phyloP scores from a whole-genome alignment of 371 early-diverging fungal species.

The Lichtheimia corymbifera region DNA sequence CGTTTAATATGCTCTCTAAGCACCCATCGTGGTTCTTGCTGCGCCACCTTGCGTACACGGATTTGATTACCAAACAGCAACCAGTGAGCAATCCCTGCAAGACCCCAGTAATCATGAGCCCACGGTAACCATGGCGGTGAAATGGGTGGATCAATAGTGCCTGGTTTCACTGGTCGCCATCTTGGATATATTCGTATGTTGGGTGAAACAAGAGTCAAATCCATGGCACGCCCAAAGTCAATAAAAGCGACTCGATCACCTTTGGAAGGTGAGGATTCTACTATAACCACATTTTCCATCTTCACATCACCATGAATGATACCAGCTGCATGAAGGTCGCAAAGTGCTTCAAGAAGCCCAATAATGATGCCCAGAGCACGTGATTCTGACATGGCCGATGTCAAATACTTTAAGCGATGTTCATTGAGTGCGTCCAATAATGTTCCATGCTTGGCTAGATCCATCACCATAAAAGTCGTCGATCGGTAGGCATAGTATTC shows the following conservation, averaged over 20 bases:
- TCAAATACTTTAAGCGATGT: conserved; percentile 4
- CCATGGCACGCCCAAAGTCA: conserved; percentile 50
- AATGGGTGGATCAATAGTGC: conserved; percentile 14
- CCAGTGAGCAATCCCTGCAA: conserved; percentile 35
- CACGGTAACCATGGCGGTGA: conserved; percentile 23
- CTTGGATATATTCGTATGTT: conserved; percentile 22
- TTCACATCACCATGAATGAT: conserved; percentile 54
- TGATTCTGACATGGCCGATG: conserved; percentile 35
- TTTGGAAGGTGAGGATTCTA: conserved; percentile 6
- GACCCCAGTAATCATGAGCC: conserved; percentile 45
- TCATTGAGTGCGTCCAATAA: conserved; percentile 37
- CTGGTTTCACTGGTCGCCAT: conserved; percentile 32
- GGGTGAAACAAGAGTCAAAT: conserved; percentile 24
- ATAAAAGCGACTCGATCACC: conserved; percentile 31
- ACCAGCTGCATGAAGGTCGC: conserved; percentile 26
- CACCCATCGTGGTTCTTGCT: conserved; percentile 3
- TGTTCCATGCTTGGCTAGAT: conserved; percentile 27
- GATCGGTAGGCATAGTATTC: conserved; percentile 20
- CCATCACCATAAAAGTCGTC: conserved; percentile 34
- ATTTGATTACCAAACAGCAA: conserved; percentile 34
- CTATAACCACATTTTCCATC: conserved; percentile 47
- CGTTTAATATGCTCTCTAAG: conserved; percentile 36
- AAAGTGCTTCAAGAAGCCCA: conserved; percentile 26
- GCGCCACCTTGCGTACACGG: not conserved
- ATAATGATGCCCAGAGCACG: conserved; percentile 29